These are phyloP conservation scores for Raffaelea ambrosiae DNA, from an alignment of 2,329 filamentous ascomycete genomes.

Conservation along the genomic window DNA sequence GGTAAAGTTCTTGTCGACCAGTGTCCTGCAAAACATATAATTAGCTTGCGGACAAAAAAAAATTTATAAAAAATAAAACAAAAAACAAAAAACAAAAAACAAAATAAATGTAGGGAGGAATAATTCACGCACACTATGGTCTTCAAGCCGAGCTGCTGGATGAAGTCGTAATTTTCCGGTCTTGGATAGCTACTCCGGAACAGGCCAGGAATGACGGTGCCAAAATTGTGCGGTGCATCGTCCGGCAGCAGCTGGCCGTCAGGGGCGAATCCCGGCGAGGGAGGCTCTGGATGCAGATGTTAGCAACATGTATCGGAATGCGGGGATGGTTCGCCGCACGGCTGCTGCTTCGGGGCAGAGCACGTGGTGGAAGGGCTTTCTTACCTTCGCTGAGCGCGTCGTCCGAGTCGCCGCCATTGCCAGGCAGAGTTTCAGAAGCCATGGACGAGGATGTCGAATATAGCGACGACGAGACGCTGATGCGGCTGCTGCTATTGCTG, in stretches of 20 bases:
- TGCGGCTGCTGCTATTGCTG: conserved; percentile 8
- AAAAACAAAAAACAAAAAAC: no score
- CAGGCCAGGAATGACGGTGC: conserved; percentile 61
- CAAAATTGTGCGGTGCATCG: conserved; percentile 61
- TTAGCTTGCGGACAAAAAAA: conserved; percentile 5
- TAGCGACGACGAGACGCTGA: conserved; percentile 7
- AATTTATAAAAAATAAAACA: neutral
- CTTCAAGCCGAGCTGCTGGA: conserved; percentile 61
- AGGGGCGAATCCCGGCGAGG: neutral
- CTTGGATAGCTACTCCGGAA: conserved; percentile 79
- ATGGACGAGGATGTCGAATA: conserved; percentile 5
- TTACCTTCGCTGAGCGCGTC: conserved; percentile 3
- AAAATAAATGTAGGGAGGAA: no score
- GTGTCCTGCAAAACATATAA: conserved; percentile 35
- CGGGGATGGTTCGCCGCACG: no score
- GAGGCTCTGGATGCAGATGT: neutral
- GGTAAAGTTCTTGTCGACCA: conserved; percentile 54
- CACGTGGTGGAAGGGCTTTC: neutral
- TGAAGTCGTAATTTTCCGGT: conserved; percentile 59
- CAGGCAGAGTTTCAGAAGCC: neutral
- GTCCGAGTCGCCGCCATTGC: neutral
- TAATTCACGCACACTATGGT: conserved; percentile 60
- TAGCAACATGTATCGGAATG: conserved; percentile 1
- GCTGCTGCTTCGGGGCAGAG: no score
- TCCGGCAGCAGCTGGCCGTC: conserved; percentile 10